A percentile compares a stretch with the other conserved stretches of the same genome.
These are phyloP conservation scores for Misopates orontium DNA, from an alignment of 257 asterid genomes.

Conservation along the genomic window DNA sequence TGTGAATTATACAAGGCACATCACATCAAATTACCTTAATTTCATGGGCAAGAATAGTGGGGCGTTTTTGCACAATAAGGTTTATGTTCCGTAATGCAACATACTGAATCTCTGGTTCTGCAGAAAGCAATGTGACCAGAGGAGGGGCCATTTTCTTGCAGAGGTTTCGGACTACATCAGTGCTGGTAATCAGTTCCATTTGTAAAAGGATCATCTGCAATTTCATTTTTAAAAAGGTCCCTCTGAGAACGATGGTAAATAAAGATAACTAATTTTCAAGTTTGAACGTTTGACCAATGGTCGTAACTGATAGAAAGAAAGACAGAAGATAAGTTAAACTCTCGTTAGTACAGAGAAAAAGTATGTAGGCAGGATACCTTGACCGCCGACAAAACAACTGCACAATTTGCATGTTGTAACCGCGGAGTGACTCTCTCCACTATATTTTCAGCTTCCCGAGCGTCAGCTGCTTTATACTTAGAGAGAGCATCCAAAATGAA, in stretches of 20 bases:
- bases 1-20: background rate
- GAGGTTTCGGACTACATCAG: slow-evolving; percentile 94
- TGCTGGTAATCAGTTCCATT: slow-evolving; percentile 98
- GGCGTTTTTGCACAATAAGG: slow-evolving; percentile 93
- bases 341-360: background rate
- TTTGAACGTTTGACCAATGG: slow-evolving; percentile 1
- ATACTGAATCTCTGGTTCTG: slow-evolving; percentile 94
- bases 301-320: slow-evolving; percentile 10
- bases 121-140: slow-evolving; percentile 94
- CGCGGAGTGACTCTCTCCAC: slow-evolving; percentile 99
- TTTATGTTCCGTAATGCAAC: slow-evolving; percentile 94
- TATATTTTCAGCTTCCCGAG: slow-evolving; percentile 98
- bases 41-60: slow-evolving; percentile 67
- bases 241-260: slow-evolving; percentile 3
- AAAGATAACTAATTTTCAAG: slow-evolving; percentile 18
- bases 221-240: slow-evolving; percentile 26
- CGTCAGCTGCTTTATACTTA: slow-evolving; percentile 88
- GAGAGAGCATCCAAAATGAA: slow-evolving; percentile 99
- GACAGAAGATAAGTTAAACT: slow-evolving; percentile 6
- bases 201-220: slow-evolving; percentile 97
- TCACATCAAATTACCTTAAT: slow-evolving; percentile 4
- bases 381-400: slow-evolving; percentile 99
- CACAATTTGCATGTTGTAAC: slow-evolving; percentile 98
- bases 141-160: slow-evolving; percentile 99
- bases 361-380: slow-evolving; percentile 54